These are phyloP conservation scores for Huntiella decipiens DNA, from an alignment of 2,329 filamentous ascomycete genomes.

Conservation along the genomic window DNA sequence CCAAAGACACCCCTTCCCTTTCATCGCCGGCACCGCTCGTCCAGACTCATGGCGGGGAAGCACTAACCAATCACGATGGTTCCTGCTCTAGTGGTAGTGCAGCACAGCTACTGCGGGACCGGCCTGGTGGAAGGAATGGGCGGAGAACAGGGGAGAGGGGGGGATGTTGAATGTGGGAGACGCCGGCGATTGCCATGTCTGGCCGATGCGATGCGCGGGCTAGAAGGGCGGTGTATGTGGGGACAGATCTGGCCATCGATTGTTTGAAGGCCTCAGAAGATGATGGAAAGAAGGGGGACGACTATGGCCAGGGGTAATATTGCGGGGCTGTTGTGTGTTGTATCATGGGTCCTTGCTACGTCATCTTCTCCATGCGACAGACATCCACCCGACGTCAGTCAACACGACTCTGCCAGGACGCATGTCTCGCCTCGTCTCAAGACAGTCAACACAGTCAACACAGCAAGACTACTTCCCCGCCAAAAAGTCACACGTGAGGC, in stretches of 20 bases:
- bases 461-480: too few species aligned
- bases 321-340: background rate
- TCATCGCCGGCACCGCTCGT: background rate
- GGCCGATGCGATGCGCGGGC: background rate
- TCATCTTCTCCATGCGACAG: background rate
- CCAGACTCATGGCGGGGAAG: background rate
- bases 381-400: too few species aligned
- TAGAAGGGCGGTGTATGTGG: too few species aligned
- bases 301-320: background rate
- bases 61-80: too few species aligned
- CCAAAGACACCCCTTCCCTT: background rate
- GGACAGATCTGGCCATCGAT: background rate
- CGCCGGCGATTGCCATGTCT: slow-evolving; percentile 1
- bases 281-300: background rate
- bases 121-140: background rate
- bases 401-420: too few species aligned
- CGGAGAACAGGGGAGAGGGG: background rate
- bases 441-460: too few species aligned
- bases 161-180: too few species aligned
- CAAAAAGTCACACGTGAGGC: too few species aligned
- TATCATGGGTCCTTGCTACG: background rate
- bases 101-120: background rate
- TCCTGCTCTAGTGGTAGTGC: too few species aligned
- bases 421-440: too few species aligned
- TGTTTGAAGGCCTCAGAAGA: background rate